These are phyloP conservation scores for Ceratobasidium sp. DNA, from an alignment of 1,284 basidiomycete species.

Conservation along the genomic window DNA sequence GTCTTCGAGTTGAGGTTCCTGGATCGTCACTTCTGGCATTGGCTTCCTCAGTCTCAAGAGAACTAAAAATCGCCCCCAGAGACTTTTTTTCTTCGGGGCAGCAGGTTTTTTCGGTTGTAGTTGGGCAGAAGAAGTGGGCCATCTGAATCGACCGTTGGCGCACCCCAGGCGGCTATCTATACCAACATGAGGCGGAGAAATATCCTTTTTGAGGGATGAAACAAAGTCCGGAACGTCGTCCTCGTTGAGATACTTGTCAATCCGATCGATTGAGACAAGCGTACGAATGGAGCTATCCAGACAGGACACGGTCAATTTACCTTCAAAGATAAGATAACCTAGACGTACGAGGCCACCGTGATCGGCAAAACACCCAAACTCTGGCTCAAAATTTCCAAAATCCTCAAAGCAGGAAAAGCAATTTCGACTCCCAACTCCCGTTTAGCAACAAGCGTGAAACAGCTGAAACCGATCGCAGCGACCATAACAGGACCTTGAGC, in stretches of 20 bases:
- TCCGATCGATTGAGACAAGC: conserved; percentile 8
- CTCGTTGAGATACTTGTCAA: conserved; percentile 35
- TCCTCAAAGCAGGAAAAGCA: conserved; percentile 37
- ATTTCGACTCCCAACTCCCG: conserved; percentile 35
- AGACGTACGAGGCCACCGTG: conserved; percentile 31
- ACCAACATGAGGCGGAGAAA: background rate
- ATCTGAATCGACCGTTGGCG: conserved; percentile 10
- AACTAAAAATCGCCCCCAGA: background rate
- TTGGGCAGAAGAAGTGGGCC: conserved; percentile 7
- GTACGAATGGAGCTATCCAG: conserved; percentile 1
- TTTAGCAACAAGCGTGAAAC: conserved; percentile 31
- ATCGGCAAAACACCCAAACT: conserved; percentile 39
- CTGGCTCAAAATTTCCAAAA: conserved; percentile 36
- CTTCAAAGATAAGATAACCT: background rate
- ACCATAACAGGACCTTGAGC: conserved; percentile 31
- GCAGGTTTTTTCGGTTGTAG: conserved; percentile 10
- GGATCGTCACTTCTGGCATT: background rate
- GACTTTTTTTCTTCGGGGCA: background rate
- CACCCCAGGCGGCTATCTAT: conserved; percentile 29
- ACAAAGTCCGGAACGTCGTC: conserved; percentile 27
- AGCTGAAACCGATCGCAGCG: conserved; percentile 26
- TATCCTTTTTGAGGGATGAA: conserved; percentile 5
- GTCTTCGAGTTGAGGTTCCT: background rate
- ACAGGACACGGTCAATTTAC: background rate
- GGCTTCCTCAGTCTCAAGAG: conserved; percentile 11